These are phyloP conservation scores for Candida qinlingensis DNA, from an alignment of 805 yeast genomes.

Conservation along the genomic window DNA sequence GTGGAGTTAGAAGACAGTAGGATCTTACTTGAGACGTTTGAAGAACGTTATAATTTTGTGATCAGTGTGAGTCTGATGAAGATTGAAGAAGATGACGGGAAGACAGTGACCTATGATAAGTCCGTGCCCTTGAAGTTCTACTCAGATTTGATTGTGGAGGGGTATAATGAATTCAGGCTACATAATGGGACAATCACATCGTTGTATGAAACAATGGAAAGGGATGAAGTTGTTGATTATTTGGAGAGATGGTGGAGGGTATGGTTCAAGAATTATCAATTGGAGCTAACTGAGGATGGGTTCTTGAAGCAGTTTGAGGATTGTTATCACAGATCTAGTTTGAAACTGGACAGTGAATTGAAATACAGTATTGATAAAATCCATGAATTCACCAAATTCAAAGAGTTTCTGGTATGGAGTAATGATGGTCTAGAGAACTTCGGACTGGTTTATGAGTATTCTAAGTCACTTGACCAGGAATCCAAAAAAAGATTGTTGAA, in stretches of 20 bases:
- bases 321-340: constrained; percentile 23
- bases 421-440: constrained; percentile 5
- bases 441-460: constrained; percentile 21
- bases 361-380: constrained; percentile 10
- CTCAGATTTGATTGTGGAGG: constrained; percentile 21
- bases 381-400: constrained; percentile 7
- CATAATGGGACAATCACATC: constrained; percentile 21
- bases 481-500: constrained; percentile 14
- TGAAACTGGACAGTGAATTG: constrained; percentile 13
- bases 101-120: constrained; percentile 6
- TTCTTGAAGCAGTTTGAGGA: constrained; percentile 26
- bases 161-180: constrained; percentile 22
- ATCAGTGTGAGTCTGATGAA: constrained; percentile 19
- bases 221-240: constrained; percentile 13
- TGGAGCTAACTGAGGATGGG: constrained; percentile 30
- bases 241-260: constrained; percentile 32
- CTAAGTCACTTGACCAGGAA: constrained; percentile 1
- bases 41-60: constrained; percentile 24
- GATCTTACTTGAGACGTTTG: constrained; percentile 26
- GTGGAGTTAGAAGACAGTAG: constrained; percentile 27
- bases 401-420: constrained; percentile 19
- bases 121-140: constrained; percentile 25
- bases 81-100: constrained; percentile 13
- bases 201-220: constrained; percentile 14
- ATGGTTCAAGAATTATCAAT: constrained; percentile 28